Base-by-base conservation (phyloP, 345 rosid genomes). In the Populus davidiana region DNA sequence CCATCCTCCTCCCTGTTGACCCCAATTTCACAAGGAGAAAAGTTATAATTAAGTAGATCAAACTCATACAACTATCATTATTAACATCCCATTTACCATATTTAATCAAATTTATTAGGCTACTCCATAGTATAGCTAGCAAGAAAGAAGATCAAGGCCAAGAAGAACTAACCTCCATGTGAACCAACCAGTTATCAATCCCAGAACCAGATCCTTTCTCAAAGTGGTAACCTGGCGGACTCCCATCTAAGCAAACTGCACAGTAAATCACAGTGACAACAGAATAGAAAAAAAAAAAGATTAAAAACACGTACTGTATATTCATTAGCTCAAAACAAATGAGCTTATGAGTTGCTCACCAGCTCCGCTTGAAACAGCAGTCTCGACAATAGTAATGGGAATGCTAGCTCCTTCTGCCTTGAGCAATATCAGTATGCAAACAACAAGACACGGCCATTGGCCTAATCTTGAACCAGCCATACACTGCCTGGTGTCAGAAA, bases 1-100 rank as follows among this genome's bases (percentile, higher is more conserved):
- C 98, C 99, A 96, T 70, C 97, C 97, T 82, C 99, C 99, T 84
- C 99, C 99, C 99, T 95, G 43, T 95, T n/a, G 16, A 69, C 0
- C 71, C 18, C 27, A 41, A 43, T 11, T 27, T 5, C 47, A 50
- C 52, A 20, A 52, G 25, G 69, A 9, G n/a, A 63, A 17, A 23
- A 70, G 71, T 43, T 69, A 8, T 16, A 10, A 21, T 18, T 23
- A 2, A 3, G 25, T 2, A 33, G 29, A 8, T 8, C 72, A 38
- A 29, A 13, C 35, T 56, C 36, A 50, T 54, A 8, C 38, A 73
- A 17, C 69, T 31, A 65, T 27, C 69, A 23, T 23, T 56, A 54
- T 7, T 54, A 54, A 21, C 23, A 21, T 54, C 61, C 20, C 10
- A 54, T 21, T 47, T 54, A 54, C 1, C 9, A 56, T 59, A 59